Evolutionary conservation across 2,329 filamentous ascomycete genomes (phyloP), one percentile per base, ranked within the genome.

Genomic region (Drechmeria coniospora): DNA sequence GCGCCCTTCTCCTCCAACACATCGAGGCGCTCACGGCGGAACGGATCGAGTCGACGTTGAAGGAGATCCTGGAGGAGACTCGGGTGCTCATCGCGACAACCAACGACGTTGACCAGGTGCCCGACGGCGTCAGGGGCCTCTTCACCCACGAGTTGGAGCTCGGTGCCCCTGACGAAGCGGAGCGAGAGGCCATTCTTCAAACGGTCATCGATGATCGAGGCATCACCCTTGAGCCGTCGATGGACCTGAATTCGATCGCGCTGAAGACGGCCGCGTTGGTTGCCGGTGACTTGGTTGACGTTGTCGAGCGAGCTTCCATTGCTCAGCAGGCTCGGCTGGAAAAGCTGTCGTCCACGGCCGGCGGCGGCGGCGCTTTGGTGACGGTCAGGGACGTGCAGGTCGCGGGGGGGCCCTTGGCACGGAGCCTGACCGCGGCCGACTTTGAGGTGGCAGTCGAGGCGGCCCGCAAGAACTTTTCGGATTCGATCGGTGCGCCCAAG

Each of bases 131-230:
- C 13, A 73, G 90, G 29, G 83, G 83, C 8, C 62, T 95, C 3
- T 95, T 98, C 50, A 93, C 84, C 0, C 87, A 98, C 43, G 90
- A 98, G 51, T 65, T 98, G 23, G 87, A 95, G 45, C 83, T 98
- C 70, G 72, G 64, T 24, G 90, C 90, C 0, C 90, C 90, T 0
- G 86, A 95, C 41, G 90, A 98, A 49, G 74, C 74, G 15, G 87
- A 95, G 53, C 68, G 90, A 56, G 86, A 93, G 56, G 79, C 79
- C 2, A 90, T 95, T 25, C 57, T 98, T 7, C 71, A 70, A 28
- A 75, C 74, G 33, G 80, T 92, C 20, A 68, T 94, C 19, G 68
- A 79, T 19, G 75, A 83, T 32, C 70, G 74, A 16, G 75, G 79
- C 2, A 65, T 93, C 14, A 67, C 71, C n/a, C 57, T 94, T 2